Evolutionary conservation across 202 grass and related monocot species (phyloP).

Genomic region (Setaria italica): DNA sequence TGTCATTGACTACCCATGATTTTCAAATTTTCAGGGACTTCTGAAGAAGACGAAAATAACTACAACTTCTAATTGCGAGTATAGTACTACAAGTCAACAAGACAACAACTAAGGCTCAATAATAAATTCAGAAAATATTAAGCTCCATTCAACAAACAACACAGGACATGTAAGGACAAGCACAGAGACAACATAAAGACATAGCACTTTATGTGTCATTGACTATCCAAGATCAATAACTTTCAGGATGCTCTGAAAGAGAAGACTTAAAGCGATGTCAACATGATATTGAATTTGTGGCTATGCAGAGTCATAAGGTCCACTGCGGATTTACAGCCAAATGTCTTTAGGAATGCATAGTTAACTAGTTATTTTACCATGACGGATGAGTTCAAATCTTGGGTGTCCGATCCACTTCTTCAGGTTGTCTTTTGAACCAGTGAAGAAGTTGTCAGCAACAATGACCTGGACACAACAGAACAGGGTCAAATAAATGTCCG

Average conservation of each 20-base stretch:
- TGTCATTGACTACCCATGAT: conserved; percentile 11
- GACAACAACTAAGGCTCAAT: conserved; percentile 6
- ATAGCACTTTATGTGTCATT: conserved; percentile 4
- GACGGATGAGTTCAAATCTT: conserved; percentile 99
- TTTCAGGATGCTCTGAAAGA: background rate
- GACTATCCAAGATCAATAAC: conserved; percentile 8
- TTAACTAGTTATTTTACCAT: conserved; percentile 66
- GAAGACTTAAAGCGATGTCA: background rate
- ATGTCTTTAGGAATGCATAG: conserved; percentile 3
- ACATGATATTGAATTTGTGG: conserved; percentile 21
- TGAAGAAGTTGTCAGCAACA: conserved; percentile 97
- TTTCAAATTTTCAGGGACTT: background rate
- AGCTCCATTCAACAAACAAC: conserved; percentile 19
- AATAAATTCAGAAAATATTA: conserved; percentile 3
- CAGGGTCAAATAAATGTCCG: background rate
- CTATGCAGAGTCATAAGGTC: conserved; percentile 11
- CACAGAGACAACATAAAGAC: background rate
- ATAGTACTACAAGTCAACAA: conserved; percentile 10
- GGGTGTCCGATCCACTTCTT: conserved; percentile 99
- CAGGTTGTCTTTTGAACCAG: conserved; percentile 98
- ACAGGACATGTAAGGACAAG: conserved; percentile 23
- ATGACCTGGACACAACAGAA: conserved; percentile 69
- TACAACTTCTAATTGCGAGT: background rate
- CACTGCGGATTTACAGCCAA: background rate
- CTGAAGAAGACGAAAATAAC: background rate